Percentiles rank a stretch among this genome's conserved stretches.
Evolutionary conservation across 1,284 basidiomycete genomes (phyloP).

Genomic region (Taiwanofungus camphoratus): DNA sequence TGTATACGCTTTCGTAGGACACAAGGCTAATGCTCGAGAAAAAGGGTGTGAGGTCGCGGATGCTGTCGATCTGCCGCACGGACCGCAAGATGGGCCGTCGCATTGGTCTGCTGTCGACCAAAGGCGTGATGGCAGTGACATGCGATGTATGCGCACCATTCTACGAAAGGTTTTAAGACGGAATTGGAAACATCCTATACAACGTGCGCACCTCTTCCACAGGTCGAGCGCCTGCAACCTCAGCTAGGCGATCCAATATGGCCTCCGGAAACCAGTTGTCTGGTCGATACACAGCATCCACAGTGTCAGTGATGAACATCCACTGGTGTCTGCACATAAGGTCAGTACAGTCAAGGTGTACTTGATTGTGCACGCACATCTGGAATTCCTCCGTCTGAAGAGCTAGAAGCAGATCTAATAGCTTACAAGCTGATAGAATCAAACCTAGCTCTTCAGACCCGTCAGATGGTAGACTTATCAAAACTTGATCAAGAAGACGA

Average conservation of each 20-base stretch:
- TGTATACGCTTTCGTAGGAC: constrained; percentile 87
- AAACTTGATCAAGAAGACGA: constrained; percentile 68
- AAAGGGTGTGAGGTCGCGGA: constrained; percentile 80
- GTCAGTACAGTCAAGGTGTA: background rate
- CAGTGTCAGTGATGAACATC: constrained; percentile 98
- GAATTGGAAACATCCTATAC: background rate
- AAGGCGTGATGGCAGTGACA: constrained; percentile 16
- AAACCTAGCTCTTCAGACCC: constrained; percentile 80
- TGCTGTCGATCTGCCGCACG: constrained; percentile 70
- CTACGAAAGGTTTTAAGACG: constrained; percentile 4
- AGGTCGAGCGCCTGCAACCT: constrained; percentile 67
- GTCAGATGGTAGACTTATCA: constrained; percentile 60
- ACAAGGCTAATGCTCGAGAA: constrained; percentile 85
- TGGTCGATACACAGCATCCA: constrained; percentile 88
- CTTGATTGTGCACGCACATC: constrained; percentile 76
- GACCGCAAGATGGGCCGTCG: constrained; percentile 70
- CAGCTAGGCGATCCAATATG: constrained; percentile 88
- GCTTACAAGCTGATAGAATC: constrained; percentile 87
- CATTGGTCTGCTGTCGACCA: constrained; percentile 34
- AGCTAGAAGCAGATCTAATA: constrained; percentile 86
- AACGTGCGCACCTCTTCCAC: constrained; percentile 28
- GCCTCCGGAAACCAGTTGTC: constrained; percentile 82
- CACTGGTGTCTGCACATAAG: constrained; percentile 79
- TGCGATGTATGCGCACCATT: constrained; percentile 9
- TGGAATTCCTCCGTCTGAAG: constrained; percentile 98